Base-by-base conservation (phyloP, 495 filamentous ascomycete species). In the Umbilicaria muhlenbergii region DNA sequence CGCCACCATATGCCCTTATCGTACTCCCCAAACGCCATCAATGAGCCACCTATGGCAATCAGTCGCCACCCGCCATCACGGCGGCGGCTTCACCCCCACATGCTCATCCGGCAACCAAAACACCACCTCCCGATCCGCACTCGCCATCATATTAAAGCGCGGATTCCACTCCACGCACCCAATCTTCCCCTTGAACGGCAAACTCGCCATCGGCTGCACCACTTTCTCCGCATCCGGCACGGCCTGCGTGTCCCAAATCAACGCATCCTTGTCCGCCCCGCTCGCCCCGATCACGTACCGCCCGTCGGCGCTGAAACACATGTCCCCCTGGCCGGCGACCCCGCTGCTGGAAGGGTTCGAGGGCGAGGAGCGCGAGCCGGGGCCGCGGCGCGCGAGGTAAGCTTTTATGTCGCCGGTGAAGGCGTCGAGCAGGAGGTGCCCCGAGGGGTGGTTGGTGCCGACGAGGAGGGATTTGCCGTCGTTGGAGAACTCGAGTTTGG, bases 371-470 rank as follows among this genome's bases (percentile, higher is more conserved):
- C 12, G 14, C 19, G 10, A 40, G 39, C 13, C 39, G 42, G 18
- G 24, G 4, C 24, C 24, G 24, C 24, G 24, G 4, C 43, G 39
- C 44, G 41, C 34, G 41, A 48, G 51, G 39, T 45, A 83, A 11
- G 79, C 77, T 52, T 78, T 79, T 1, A 95, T 51, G 15, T 59
- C 64, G 14, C 87, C 88, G 32, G 81, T 72, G 60, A 94, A 96
- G 2, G 92, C 84, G 58, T 98, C 91, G 19, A 98, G 64, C 19
- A 98, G 62, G 50, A 83, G 91, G 53, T 96, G 92, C 3, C 86
- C 84, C 35, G 69, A 67, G 0, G 43, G 32, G 11, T 78, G 79
- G 21, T 80, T 80, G 6, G 88, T 94, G 19, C 82, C 80, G 24
- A 96, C 50, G 17, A 98, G 71, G 42, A 98, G 56, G 46, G 72